Evolutionary conservation across 768 basidiomycete genomes (phyloP), one percentile per base, ranked within the genome.

Genomic region (Rhizopogon vesiculosus): DNA sequence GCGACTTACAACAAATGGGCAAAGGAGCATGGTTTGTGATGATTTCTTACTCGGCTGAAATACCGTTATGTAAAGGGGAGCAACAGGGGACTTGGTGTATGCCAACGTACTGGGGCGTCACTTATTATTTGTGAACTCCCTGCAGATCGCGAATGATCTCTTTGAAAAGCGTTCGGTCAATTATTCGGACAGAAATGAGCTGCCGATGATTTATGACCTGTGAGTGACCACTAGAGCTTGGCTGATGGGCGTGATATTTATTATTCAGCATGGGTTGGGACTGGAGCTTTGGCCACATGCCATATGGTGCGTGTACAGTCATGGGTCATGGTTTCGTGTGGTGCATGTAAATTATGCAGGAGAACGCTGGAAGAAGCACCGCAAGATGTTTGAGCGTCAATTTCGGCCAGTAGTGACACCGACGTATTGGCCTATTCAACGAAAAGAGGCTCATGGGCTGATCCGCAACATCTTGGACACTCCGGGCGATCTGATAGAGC

Each of bases 251-350:
- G 39, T 16, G 33, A 71, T 56, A 65, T 71, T 15, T 18, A 28
- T 70, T 56, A 64, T 71, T 15, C 70, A 77, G 79, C 66, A 64
- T 74, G 72, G 72, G 72, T 1, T 73, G 71, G 65, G 73, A 79
- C 25, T 83, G 81, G 73, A 78, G 76, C 44, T 80, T 83, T 44
- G 80, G 76, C 0, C 80, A 82, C 53, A 82, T 82, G 82, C 75
- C 70, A 9, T 82, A 78, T 42, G 77, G 76, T 72, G 49, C 43
- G 68, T 63, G 44, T 44, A 65, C 45, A 59, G 60, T 42, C 38
- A 56, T 13, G 15, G 22, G 19, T 49, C 28, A 4, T 28, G 1
- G 3, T 31, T 4, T 54, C 8, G 49, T 18, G 15, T 39, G 19
- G 8, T 40, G 51, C 16, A n/a, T 22, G 12, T 19, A 4, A 25